These are phyloP conservation scores for Blastocystis sp. DNA, from an alignment of 352 stramenopile genomes.

Conservation along the genomic window DNA sequence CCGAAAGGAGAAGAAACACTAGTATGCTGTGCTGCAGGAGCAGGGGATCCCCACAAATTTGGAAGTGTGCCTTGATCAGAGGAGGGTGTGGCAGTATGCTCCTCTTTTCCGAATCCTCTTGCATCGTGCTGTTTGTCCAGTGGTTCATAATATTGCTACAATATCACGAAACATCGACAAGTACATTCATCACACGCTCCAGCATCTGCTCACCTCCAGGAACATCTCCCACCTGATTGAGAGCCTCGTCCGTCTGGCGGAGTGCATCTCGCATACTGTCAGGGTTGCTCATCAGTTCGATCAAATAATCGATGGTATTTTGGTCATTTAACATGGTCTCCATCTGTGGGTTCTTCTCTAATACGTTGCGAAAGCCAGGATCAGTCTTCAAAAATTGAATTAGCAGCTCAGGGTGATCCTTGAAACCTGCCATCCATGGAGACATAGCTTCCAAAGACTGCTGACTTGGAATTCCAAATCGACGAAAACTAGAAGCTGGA, in stretches of 20 bases:
- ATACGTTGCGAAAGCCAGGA: constrained; percentile 35
- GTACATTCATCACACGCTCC: constrained; percentile 40
- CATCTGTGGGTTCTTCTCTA: constrained; percentile 57
- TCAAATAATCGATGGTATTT: background rate
- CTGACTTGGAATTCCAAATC: background rate
- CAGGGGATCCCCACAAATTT: background rate
- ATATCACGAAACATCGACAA: too few species aligned
- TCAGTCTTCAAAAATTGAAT: constrained; percentile 17
- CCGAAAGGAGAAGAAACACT: background rate
- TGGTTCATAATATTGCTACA: constrained; percentile 50
- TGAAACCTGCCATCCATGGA: background rate
- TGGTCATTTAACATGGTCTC: constrained; percentile 21
- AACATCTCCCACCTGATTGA: constrained; percentile 40
- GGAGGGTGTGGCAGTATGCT: background rate
- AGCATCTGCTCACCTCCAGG: constrained; percentile 34
- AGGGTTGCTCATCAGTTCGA: constrained; percentile 12
- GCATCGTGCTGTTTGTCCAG: background rate
- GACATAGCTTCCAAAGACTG: background rate
- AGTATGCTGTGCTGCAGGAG: background rate
- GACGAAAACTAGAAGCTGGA: background rate
- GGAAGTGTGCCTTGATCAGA: background rate
- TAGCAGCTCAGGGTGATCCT: constrained; percentile 10
- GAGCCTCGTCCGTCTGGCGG: constrained; percentile 2
- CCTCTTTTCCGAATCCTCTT: background rate
- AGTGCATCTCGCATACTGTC: background rate